Conservation (phyloP, 441 rosid genomes). For the Brassica balearica region DNA sequence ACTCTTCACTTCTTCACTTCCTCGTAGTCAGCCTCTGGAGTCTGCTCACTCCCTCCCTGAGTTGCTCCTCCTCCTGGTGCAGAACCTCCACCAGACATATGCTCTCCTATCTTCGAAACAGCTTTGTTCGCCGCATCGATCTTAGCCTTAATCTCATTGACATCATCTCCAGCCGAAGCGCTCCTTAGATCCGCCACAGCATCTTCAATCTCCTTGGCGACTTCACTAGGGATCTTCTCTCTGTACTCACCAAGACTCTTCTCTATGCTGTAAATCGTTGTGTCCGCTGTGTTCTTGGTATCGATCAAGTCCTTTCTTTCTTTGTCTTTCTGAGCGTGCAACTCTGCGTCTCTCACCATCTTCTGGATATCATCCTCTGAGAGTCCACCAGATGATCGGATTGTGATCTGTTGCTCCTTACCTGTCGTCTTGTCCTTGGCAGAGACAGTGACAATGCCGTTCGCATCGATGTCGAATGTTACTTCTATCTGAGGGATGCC, state of each 20-base stretch:
- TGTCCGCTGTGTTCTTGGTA: constrained; percentile 77
- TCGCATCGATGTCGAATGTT: constrained; percentile 94
- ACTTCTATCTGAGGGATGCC: constrained; percentile 97
- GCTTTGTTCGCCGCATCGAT: constrained; percentile 86
- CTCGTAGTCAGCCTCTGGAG: constrained; percentile 94
- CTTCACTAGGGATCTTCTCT: constrained; percentile 81
- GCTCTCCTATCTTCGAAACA: constrained; percentile 90
- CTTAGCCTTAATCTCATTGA: constrained; percentile 78
- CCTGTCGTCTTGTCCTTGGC: constrained; percentile 95
- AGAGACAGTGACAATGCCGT: constrained; percentile 93
- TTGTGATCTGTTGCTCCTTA: constrained; percentile 95
- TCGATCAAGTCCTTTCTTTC: constrained; percentile 83
- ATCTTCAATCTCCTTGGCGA: constrained; percentile 78
- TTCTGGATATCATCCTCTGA: constrained; percentile 91
- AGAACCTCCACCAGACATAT: constrained; percentile 73
- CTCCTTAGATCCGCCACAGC: constrained; percentile 69
- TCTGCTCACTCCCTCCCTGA: constrained; percentile 67
- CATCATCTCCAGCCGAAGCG: constrained; percentile 65
- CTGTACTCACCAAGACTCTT: constrained; percentile 85
- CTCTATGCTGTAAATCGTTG: constrained; percentile 85
- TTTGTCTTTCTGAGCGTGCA: constrained; percentile 84
- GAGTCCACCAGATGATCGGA: constrained; percentile 91
- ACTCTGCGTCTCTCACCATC: constrained; percentile 94
- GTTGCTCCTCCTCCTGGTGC: constrained; percentile 54
- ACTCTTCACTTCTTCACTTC: constrained; percentile 81